These are phyloP conservation scores for Endocarpon pusillum DNA, from an alignment of 495 filamentous ascomycete genomes.

Conservation along the genomic window DNA sequence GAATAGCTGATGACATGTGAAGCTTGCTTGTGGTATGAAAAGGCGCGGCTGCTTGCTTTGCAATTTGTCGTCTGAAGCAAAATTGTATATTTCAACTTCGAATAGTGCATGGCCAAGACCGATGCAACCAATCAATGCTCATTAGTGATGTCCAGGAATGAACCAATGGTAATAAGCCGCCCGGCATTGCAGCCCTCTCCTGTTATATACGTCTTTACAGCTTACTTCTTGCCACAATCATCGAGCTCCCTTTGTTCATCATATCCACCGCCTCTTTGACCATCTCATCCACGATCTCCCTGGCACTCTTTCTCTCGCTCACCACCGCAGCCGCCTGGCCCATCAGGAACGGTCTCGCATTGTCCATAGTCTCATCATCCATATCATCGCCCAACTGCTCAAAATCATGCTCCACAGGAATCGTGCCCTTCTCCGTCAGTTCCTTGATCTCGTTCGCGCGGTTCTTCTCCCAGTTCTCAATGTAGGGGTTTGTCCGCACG, in stretches of 20 bases:
- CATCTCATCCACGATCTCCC: constrained; percentile 88
- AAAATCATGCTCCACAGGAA: constrained; percentile 88
- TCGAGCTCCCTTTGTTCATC: constrained; percentile 45
- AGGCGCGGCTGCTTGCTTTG: too few species aligned
- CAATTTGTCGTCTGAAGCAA: too few species aligned
- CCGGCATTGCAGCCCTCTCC: too few species aligned
- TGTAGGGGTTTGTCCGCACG: constrained; percentile 84
- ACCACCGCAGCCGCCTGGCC: constrained; percentile 89
- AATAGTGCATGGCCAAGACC: too few species aligned
- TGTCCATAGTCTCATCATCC: constrained; percentile 72
- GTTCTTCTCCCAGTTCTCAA: constrained; percentile 90
- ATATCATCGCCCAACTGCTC: constrained; percentile 61
- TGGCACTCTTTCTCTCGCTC: constrained; percentile 83
- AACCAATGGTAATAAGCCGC: too few species aligned
- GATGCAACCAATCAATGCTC: too few species aligned
- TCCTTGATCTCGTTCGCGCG: constrained; percentile 76
- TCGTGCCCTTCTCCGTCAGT: constrained; percentile 69
- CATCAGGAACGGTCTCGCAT: constrained; percentile 85
- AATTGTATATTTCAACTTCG: too few species aligned
- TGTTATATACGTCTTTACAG: too few species aligned
- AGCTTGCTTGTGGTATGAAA: too few species aligned
- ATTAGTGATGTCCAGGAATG: too few species aligned
- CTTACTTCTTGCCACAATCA: constrained; percentile 50
- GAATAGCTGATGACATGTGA: too few species aligned
- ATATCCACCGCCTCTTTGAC: constrained; percentile 61